Evolutionary conservation across 1,284 basidiomycete species (phyloP).

Genomic region (Rhodotorula sp.): DNA sequence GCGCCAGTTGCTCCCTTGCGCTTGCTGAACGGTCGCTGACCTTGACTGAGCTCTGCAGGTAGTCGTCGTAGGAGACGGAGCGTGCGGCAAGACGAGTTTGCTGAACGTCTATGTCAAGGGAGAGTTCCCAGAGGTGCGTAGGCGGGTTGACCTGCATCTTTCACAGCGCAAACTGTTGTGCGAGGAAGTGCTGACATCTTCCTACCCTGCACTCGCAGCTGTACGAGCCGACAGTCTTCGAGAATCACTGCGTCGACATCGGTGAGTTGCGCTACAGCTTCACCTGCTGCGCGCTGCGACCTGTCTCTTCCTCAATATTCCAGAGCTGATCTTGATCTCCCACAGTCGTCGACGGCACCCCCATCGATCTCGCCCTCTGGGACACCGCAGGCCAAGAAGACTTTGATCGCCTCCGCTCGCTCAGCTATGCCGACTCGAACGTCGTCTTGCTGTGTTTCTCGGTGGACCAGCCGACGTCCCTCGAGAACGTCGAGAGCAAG

Average conservation of each 20-base stretch:
- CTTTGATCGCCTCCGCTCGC: conserved; percentile 83
- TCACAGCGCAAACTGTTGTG: not conserved
- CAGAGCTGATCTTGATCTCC: not conserved
- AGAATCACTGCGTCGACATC: conserved; percentile 43
- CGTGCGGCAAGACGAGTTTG: conserved; percentile 69
- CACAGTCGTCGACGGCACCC: conserved; percentile 72
- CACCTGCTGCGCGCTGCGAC: no score
- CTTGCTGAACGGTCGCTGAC: not conserved
- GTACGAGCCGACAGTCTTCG: conserved; percentile 49
- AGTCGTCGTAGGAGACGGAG: conserved; percentile 87
- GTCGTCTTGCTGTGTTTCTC: conserved; percentile 89
- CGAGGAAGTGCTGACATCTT: not conserved
- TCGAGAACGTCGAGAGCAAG: conserved; percentile 91
- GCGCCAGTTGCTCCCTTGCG: not conserved
- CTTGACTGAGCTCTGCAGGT: conserved; percentile 51
- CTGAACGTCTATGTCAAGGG: conserved; percentile 51
- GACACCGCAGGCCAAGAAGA: conserved; percentile 99
- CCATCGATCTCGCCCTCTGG: conserved; percentile 88
- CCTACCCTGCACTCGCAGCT: conserved; percentile 5
- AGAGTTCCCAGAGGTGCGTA: conserved; percentile 24
- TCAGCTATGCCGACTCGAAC: conserved; percentile 93
- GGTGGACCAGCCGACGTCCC: conserved; percentile 81
- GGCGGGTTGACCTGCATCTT: conserved; percentile 10
- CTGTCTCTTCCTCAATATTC: not conserved
- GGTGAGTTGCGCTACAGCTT: conserved; percentile 10